Conservation (phyloP, 1,139 yeast genomes). For the Candida glucosophila region DNA sequence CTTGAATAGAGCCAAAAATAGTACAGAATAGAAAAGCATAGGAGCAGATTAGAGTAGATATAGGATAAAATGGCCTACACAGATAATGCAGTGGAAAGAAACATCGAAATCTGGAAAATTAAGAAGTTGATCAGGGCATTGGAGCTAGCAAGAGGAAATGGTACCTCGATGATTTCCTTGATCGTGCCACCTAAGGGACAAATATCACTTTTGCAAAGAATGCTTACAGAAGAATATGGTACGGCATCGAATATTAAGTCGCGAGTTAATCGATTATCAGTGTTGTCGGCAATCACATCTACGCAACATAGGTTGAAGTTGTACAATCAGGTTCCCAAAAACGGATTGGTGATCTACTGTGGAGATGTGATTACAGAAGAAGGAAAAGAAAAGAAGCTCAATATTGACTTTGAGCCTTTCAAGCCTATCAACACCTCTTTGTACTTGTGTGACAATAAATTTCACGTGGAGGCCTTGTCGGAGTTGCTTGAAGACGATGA, state of each 20-base stretch:
- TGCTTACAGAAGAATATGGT: constrained; percentile 97
- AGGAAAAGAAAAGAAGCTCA: constrained; percentile 93
- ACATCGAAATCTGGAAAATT: constrained; percentile 98
- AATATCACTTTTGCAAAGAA: constrained; percentile 76
- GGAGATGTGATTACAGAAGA: constrained; percentile 97
- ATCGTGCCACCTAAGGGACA: constrained; percentile 95
- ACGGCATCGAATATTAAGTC: constrained; percentile 97
- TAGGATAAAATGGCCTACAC: constrained; percentile 10
- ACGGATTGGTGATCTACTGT: constrained; percentile 93
- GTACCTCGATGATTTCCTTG: constrained; percentile 96
- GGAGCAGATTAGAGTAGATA: no score
- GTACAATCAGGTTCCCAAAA: constrained; percentile 82
- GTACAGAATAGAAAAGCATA: no score
- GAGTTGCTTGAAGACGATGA: constrained; percentile 94
- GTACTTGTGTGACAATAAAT: constrained; percentile 93
- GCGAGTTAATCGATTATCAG: constrained; percentile 92
- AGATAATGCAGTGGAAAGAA: constrained; percentile 74
- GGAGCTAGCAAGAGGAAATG: constrained; percentile 92
- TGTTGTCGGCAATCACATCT: constrained; percentile 91
- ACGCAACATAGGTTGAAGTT: constrained; percentile 93
- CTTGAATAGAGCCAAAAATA: no score
- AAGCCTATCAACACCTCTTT: constrained; percentile 96
- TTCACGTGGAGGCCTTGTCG: constrained; percentile 93
- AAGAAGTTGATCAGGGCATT: constrained; percentile 83
- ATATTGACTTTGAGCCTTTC: constrained; percentile 94